These are phyloP conservation scores for Cercospora nicotianae DNA, from an alignment of 2,329 filamentous ascomycete species.

Conservation along the genomic window DNA sequence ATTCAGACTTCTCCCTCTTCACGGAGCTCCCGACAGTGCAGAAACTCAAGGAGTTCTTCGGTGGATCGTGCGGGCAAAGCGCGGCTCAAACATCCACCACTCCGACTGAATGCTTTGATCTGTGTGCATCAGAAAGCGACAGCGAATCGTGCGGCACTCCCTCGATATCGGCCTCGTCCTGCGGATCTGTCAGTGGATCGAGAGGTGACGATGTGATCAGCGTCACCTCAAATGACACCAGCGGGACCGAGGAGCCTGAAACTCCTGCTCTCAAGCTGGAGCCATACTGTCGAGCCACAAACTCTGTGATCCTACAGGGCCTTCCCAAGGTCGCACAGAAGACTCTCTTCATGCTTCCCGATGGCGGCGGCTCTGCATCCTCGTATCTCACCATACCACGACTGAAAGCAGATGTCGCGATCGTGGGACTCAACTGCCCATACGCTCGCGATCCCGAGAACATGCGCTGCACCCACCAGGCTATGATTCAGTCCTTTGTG, in stretches of 20 bases:
- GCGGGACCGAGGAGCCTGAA: background rate
- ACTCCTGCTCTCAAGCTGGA: background rate
- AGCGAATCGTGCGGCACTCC: background rate
- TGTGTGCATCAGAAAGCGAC: background rate
- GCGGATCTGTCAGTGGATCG: background rate
- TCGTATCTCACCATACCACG: slow-evolving; percentile 48
- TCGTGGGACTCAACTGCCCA: slow-evolving; percentile 48
- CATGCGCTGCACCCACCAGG: slow-evolving; percentile 13
- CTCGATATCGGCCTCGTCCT: background rate
- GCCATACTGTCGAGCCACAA: background rate
- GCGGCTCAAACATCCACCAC: background rate
- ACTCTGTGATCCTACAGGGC: slow-evolving; percentile 26
- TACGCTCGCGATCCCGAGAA: slow-evolving; percentile 30
- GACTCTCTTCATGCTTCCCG: slow-evolving; percentile 44
- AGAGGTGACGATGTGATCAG: background rate
- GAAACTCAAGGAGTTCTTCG: background rate
- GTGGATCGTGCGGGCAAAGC: background rate
- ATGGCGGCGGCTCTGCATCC: slow-evolving; percentile 49
- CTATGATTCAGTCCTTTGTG: slow-evolving; percentile 5
- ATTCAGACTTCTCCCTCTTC: slow-evolving; percentile 15
- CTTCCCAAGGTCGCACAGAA: slow-evolving; percentile 16
- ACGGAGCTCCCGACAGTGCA: slow-evolving; percentile 1
- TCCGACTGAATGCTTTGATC: background rate
- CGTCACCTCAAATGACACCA: background rate
- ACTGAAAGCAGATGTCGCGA: slow-evolving; percentile 2